Evolutionary conservation across 805 yeast genomes (phyloP), one percentile per base, ranked within the genome.

Genomic region (Metschnikowia corniflorae): DNA sequence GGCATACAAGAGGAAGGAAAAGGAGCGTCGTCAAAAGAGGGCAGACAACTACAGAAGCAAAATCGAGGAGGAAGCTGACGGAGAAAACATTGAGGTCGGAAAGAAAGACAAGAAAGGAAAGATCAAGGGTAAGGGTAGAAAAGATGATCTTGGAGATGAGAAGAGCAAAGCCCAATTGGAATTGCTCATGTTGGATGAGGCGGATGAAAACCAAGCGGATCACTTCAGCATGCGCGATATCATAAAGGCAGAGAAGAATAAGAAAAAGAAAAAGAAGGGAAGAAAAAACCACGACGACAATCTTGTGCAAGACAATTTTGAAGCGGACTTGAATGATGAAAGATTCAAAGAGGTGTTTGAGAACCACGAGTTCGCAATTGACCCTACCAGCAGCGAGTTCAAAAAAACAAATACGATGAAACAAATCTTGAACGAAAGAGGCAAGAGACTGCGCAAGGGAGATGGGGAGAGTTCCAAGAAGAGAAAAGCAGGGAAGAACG

Each of bases 301-400:
- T 29, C 64, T 65, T 33, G 48, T 52, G 5, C 76, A 66, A 42
- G 77, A 67, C 31, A 64, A 60, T 19, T 81, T 85, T 60, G 68
- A 74, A 47, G 75, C 88, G 29, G 88, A 86, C 52, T 75, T 86
- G 53, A 68, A 70, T 27, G 98, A 93, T 69, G 80, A 83, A 12
- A 81, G 98, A 65, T 93, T 93, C 69, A 73, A 73, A 31, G 94
- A 83, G 47, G 70, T 88, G 46, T 86, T 82, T 54, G 87, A 87
- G 52, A 81, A 78, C 44, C 96, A 86, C 45, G 93, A 83, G 44
- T 93, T 78, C 62, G 96, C 96, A 9, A 88, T 94, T 56, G 98
- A 94, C 61, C 95, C 97, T 16, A 81, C 94, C 15, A 79, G 73
- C 54, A 84, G 94, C n/a, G 95, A 86, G 57, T 91, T 77, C 70